Percentiles rank a stretch among this genome's conserved stretches.
These are phyloP conservation scores for sunflower (Helianthus annuus) DNA, from an alignment of 129 eudicot genomes.

Conservation along the genomic window HanXRQr2.0-SUNRISE NC_035448.2:1097633-1098132, in stretches of 20 bases:
- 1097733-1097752: conserved; percentile 76
- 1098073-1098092: background rate
- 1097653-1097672: too few relatives aligned
- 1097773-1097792: conserved; percentile 81
- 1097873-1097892: background rate
- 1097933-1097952: conserved; percentile 68
- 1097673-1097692: background rate
- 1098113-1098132: background rate
- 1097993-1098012: conserved; percentile 53
- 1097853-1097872: too few relatives aligned
- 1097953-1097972: conserved; percentile 79
- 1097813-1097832: conserved; percentile 67
- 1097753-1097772: conserved; percentile 78
- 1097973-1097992: conserved; percentile 71
- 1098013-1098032: conserved; percentile 49
- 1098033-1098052: conserved; percentile 54
- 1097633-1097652: too few relatives aligned
- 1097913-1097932: conserved; percentile 23
- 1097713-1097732: conserved; percentile 35
- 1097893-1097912: background rate
- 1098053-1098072: conserved; percentile 46
- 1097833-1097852: background rate
- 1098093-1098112: background rate
- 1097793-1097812: conserved; percentile 56
- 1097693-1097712: background rate